Percentiles rank a stretch among this genome's conserved stretches.
Evolutionary conservation across 108 stramenopile species (phyloP).

Genomic region (Discostella stelligeroides): DNA sequence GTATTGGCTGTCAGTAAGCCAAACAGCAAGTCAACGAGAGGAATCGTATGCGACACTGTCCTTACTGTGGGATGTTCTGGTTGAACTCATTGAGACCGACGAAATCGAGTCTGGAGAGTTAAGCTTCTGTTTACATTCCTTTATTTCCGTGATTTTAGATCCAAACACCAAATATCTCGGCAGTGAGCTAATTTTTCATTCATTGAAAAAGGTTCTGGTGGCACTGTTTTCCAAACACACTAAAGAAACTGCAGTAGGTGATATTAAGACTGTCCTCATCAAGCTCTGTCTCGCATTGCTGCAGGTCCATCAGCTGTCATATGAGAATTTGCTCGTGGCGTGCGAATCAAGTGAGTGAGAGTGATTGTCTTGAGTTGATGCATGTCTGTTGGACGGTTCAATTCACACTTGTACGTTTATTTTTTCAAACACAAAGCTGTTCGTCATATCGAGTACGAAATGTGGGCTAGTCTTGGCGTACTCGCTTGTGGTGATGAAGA

Average conservation of each 20-base stretch:
- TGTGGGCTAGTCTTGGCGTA: slow-evolving; percentile 26
- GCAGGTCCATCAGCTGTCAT: slow-evolving; percentile 31
- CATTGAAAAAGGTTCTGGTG: slow-evolving; percentile 25
- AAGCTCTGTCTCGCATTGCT: slow-evolving; percentile 48
- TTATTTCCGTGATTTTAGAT: slow-evolving; percentile 47
- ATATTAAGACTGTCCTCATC: slow-evolving; percentile 26
- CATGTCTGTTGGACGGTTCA: not conserved
- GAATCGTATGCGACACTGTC: slow-evolving; percentile 43
- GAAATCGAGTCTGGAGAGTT: slow-evolving; percentile 43
- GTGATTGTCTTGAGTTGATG: not conserved
- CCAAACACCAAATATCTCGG: slow-evolving; percentile 27
- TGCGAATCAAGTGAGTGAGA: slow-evolving; percentile 20
- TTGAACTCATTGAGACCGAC: slow-evolving; percentile 26
- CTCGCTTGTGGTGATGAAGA: slow-evolving; percentile 5
- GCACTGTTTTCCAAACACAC: slow-evolving; percentile 38
- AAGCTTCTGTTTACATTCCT: slow-evolving; percentile 54
- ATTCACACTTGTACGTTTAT: not conserved
- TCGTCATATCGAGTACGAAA: slow-evolving; percentile 14
- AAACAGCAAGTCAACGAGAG: slow-evolving; percentile 37
- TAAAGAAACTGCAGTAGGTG: slow-evolving; percentile 18
- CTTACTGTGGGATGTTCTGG: slow-evolving; percentile 51
- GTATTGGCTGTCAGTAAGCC: slow-evolving; percentile 46
- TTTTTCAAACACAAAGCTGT: slow-evolving; percentile 9
- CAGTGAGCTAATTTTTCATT: slow-evolving; percentile 14
- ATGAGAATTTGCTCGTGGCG: slow-evolving; percentile 7